These are phyloP conservation scores for Spathaspora boniae DNA, from an alignment of 805 yeast species.

Conservation along the genomic window DNA sequence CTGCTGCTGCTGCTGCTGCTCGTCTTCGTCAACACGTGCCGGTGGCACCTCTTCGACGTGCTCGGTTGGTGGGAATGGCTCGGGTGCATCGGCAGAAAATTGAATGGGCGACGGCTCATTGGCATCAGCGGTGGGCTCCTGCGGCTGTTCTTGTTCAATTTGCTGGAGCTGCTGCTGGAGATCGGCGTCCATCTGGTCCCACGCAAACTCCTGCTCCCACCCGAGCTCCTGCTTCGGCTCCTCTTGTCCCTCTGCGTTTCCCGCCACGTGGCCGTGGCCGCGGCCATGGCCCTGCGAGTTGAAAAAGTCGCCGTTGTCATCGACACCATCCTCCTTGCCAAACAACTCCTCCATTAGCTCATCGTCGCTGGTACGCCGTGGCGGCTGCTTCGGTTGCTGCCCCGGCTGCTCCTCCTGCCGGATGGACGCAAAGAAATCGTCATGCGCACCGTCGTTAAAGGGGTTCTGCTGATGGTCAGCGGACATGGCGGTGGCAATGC, in stretches of 20 bases:
- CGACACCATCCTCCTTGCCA: background rate
- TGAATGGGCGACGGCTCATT: too few species aligned
- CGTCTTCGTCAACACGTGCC: background rate
- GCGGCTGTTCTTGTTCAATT: conserved; percentile 1
- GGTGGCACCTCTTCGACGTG: conserved; percentile 1
- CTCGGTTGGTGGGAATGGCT: background rate
- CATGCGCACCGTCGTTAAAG: background rate
- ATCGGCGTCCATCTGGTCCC: background rate
- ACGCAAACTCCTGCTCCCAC: too few species aligned
- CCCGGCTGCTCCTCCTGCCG: background rate
- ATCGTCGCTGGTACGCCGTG: conserved; percentile 1
- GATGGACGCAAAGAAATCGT: background rate
- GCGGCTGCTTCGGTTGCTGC: background rate
- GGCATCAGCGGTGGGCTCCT: too few species aligned
- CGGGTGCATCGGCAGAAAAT: background rate
- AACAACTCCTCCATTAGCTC: background rate
- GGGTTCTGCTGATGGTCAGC: too few species aligned
- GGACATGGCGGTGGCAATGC: too few species aligned
- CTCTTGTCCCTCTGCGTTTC: background rate
- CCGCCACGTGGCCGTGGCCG: background rate
- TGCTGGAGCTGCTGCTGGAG: background rate
- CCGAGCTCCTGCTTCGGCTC: background rate
- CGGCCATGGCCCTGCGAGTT: background rate
- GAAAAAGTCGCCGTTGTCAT: background rate
- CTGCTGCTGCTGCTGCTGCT: conserved; percentile 1